Conservation (phyloP, 257 asterid species). For the Agastache rugosa region DNA sequence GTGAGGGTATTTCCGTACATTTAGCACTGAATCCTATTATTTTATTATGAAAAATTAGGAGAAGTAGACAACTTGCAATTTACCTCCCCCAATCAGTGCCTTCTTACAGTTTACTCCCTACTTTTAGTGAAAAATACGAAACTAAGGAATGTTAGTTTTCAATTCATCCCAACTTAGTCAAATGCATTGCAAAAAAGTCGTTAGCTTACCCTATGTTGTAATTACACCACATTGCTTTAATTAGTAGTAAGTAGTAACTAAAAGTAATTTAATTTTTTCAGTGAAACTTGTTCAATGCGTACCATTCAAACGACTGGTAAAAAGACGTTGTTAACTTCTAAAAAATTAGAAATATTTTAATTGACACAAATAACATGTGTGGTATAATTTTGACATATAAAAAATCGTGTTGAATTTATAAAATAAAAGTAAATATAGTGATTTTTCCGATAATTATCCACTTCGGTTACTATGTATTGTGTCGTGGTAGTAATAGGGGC, state of each 20-base stretch:
- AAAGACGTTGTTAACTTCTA: too few species aligned
- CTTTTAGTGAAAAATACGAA: neutral
- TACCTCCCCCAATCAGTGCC: constrained; percentile 25
- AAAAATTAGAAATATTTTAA: neutral
- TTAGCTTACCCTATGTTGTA: too few species aligned
- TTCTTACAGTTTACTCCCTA: constrained; percentile 30
- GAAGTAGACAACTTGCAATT: constrained; percentile 23
- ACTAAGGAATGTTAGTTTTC: neutral
- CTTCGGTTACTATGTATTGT: neutral
- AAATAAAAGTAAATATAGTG: neutral
- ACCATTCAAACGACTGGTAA: too few species aligned
- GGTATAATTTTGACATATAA: neutral
- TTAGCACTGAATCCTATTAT: neutral
- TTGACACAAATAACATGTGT: neutral
- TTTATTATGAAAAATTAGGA: neutral
- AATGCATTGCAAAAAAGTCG: too few species aligned
- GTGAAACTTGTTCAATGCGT: too few species aligned
- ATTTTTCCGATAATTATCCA: neutral
- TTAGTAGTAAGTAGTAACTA: too few species aligned
- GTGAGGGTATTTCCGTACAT: constrained; percentile 48
- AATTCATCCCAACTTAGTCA: too few species aligned
- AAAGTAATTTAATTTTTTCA: too few species aligned
- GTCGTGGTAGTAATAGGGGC: too few species aligned
- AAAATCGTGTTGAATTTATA: neutral
- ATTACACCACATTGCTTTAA: too few species aligned